Percentiles rank a stretch among this genome's conserved stretches.
Conservation (phyloP, 1,284 basidiomycete species). For the Gomphus bonarii region DNA sequence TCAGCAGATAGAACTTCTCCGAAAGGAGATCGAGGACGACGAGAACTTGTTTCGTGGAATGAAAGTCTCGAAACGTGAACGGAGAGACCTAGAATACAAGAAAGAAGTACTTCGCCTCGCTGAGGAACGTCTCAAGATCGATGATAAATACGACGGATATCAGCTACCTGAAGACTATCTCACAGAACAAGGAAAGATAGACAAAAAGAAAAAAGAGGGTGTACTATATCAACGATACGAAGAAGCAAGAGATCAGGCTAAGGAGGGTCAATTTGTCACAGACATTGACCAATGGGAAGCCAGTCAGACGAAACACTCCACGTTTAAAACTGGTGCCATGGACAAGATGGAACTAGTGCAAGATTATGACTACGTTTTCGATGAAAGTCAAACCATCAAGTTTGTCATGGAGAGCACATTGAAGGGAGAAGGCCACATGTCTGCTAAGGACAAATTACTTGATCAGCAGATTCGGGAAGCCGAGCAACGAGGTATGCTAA, state of each 20-base stretch:
- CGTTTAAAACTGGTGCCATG: conserved; percentile 81
- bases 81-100: conserved; percentile 78
- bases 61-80: conserved; percentile 80
- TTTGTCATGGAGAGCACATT: conserved; percentile 84
- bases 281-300: conserved; percentile 97
- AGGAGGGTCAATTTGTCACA: conserved; percentile 87
- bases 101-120: conserved; percentile 88
- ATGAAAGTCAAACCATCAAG: conserved; percentile 93
- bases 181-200: conserved; percentile 97
- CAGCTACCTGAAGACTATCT: conserved; percentile 95
- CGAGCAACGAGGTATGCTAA: conserved; percentile 70
- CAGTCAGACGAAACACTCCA: conserved; percentile 82
- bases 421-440: conserved; percentile 61
- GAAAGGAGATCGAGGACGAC: conserved; percentile 89
- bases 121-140: conserved; percentile 88
- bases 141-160: conserved; percentile 91
- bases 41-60: conserved; percentile 82
- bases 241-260: conserved; percentile 65
- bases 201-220: conserved; percentile 92
- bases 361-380: conserved; percentile 95
- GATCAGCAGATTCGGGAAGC: conserved; percentile 88
- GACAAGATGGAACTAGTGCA: conserved; percentile 77
- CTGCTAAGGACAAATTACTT: conserved; percentile 78
- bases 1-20: conserved; percentile 90
- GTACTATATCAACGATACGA: conserved; percentile 93